Conservation (phyloP, 1,139 yeast genomes). For the Diutina sp. region DNA sequence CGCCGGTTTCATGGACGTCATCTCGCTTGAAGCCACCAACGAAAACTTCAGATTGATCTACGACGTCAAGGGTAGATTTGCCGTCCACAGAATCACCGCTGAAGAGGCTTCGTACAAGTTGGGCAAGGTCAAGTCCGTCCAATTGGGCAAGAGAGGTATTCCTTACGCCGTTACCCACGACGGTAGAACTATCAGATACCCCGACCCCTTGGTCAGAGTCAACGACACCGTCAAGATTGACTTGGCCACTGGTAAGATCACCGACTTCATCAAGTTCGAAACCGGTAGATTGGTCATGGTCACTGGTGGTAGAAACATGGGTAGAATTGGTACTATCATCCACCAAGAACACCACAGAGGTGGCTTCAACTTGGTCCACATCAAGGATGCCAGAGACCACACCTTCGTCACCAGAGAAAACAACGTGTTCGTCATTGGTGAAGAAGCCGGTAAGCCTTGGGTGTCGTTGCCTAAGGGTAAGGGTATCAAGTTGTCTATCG, state of each 20-base stretch:
- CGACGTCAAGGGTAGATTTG: conserved; percentile 97
- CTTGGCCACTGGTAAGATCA: conserved; percentile 88
- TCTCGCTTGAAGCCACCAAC: conserved; percentile 93
- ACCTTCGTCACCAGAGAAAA: conserved; percentile 95
- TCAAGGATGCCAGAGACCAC: conserved; percentile 95
- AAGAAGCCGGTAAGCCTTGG: conserved; percentile 91
- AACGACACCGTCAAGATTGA: conserved; percentile 97
- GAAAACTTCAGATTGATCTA: conserved; percentile 98
- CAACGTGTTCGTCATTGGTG: conserved; percentile 93
- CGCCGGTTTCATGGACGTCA: conserved; percentile 99
- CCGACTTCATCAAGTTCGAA: conserved; percentile 87
- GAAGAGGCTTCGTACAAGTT: conserved; percentile 98
- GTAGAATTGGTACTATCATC: conserved; percentile 96
- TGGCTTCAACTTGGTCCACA: conserved; percentile 98
- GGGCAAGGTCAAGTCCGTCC: conserved; percentile 95
- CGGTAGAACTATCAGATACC: conserved; percentile 99
- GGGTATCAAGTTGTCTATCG: conserved; percentile 95
- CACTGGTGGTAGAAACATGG: conserved; percentile 99
- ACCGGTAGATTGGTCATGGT: conserved; percentile 94
- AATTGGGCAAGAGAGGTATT: conserved; percentile 95
- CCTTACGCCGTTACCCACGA: conserved; percentile 99
- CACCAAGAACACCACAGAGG: conserved; percentile 99
- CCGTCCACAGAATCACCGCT: conserved; percentile 97
- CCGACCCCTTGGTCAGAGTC: conserved; percentile 92
- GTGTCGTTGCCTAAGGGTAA: conserved; percentile 99